These are phyloP conservation scores for Aspergillus texensis DNA, from an alignment of 2,329 filamentous ascomycete genomes.

Conservation along the genomic window DNA sequence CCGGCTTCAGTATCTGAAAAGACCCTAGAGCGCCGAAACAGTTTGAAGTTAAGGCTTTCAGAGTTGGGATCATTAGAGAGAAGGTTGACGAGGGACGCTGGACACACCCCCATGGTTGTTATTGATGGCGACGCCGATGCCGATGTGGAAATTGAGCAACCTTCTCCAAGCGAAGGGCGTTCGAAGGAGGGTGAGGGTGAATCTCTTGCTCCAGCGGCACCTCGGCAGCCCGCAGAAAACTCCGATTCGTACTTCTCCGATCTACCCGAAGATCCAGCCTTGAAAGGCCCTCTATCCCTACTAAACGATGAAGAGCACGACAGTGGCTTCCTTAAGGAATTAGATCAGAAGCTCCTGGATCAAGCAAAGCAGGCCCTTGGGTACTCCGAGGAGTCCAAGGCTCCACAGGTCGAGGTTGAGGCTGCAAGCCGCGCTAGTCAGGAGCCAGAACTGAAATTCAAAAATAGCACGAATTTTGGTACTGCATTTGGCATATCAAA, in stretches of 20 bases:
- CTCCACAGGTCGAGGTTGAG: constrained; percentile 27
- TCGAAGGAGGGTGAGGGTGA: constrained; percentile 30
- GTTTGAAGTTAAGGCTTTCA: constrained; percentile 39
- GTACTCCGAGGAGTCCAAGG: constrained; percentile 24
- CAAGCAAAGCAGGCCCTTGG: constrained; percentile 40
- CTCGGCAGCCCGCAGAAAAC: constrained; percentile 40
- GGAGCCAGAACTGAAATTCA: constrained; percentile 46
- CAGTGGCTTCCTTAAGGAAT: constrained; percentile 42
- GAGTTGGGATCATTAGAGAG: constrained; percentile 42
- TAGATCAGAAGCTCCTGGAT: constrained; percentile 47
- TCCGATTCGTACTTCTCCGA: constrained; percentile 46
- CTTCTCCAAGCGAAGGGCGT: constrained; percentile 29
- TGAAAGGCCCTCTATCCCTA: constrained; percentile 48
- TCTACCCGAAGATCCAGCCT: constrained; percentile 45
- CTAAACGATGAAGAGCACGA: constrained; percentile 45
- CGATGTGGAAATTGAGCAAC: constrained; percentile 31
- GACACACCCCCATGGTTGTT: constrained; percentile 49
- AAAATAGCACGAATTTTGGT: constrained; percentile 51
- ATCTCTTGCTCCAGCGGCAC: constrained; percentile 35
- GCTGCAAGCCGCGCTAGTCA: constrained; percentile 28
- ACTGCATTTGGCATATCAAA: constrained; percentile 45
- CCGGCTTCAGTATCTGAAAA: constrained; percentile 29
- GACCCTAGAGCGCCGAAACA: constrained; percentile 31
- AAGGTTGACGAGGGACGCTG: constrained; percentile 45
- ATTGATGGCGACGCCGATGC: constrained; percentile 39